phyloP scores from a whole-genome alignment of 805 yeast genomes.

The Tetrapisispora taiwanensis region DNA sequence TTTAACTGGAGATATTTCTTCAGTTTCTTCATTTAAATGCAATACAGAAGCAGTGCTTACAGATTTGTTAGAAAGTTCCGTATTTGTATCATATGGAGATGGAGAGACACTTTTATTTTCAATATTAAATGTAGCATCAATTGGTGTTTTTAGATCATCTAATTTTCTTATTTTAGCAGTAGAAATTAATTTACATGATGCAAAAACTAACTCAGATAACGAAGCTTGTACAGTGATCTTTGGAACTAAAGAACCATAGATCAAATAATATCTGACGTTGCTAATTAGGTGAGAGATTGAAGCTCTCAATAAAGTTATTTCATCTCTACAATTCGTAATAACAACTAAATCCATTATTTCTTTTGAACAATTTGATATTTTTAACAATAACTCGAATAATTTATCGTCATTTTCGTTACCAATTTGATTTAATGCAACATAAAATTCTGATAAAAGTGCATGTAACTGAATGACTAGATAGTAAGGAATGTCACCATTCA shows the following conservation, averaged over 20 bases:
- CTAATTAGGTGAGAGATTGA: constrained; percentile 69
- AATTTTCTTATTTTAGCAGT: constrained; percentile 6
- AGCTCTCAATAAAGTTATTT: constrained; percentile 41
- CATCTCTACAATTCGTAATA: constrained; percentile 28
- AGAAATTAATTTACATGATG: constrained; percentile 48
- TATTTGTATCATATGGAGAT: neutral
- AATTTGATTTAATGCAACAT: constrained; percentile 3
- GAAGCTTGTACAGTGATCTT: constrained; percentile 64
- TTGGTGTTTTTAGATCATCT: neutral
- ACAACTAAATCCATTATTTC: constrained; percentile 15
- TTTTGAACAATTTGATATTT: constrained; percentile 14
- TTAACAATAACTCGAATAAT: constrained; percentile 20
- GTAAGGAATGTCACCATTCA: constrained; percentile 14
- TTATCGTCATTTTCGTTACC: constrained; percentile 8
- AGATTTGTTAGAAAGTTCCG: neutral
- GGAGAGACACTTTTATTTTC: neutral
- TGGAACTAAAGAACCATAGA: constrained; percentile 53
- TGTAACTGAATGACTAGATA: constrained; percentile 8
- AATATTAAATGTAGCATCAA: neutral
- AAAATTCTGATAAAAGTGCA: constrained; percentile 6
- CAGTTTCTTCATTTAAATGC: constrained; percentile 2
- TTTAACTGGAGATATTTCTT: constrained; percentile 41
- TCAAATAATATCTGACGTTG: constrained; percentile 61
- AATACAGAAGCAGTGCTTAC: neutral
- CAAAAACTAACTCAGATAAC: constrained; percentile 58